Evolutionary conservation across 2,329 filamentous ascomycete species (phyloP).

Genomic region (Thelonectria olida): DNA sequence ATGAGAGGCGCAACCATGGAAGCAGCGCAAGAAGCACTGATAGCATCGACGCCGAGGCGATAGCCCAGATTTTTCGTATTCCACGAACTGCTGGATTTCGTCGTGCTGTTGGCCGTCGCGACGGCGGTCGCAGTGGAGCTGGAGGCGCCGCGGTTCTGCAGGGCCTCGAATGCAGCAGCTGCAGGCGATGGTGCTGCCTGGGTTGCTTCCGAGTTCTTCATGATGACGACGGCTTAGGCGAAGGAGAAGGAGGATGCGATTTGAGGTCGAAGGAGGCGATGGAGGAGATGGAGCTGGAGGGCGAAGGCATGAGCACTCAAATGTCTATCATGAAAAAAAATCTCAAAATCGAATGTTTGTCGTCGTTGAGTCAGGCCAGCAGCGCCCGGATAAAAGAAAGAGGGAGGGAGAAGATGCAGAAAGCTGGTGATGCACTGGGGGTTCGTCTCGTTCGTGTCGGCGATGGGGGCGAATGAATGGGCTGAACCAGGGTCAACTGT

Average conservation of each 20-base stretch:
- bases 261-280: not conserved
- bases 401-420: not conserved
- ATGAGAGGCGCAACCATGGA: slow-evolving; percentile 84
- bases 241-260: not conserved
- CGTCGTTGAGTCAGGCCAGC: not conserved
- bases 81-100: slow-evolving; percentile 56
- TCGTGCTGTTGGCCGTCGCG: not conserved
- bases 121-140: not conserved
- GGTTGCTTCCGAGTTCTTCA: slow-evolving; percentile 19
- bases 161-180: slow-evolving; percentile 23
- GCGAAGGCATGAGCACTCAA: slow-evolving; percentile 11
- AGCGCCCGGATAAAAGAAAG: not conserved
- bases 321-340: not conserved
- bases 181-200: slow-evolving; percentile 8
- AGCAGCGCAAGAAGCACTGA: slow-evolving; percentile 76
- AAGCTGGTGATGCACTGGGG: not conserved
- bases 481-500: slow-evolving; percentile 2
- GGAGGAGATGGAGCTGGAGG: not conserved
- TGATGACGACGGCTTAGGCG: not conserved
- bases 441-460: not conserved
- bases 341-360: slow-evolving; percentile 2
- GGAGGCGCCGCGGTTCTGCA: slow-evolving; percentile 18
- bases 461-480: not conserved
- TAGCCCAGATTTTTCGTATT: slow-evolving; percentile 78
- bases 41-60: slow-evolving; percentile 73